A percentile compares a stretch with the other conserved stretches of the same genome.
Evolutionary conservation across 495 filamentous ascomycete genomes (phyloP).

Genomic region (Parachaetomium inaequale): DNA sequence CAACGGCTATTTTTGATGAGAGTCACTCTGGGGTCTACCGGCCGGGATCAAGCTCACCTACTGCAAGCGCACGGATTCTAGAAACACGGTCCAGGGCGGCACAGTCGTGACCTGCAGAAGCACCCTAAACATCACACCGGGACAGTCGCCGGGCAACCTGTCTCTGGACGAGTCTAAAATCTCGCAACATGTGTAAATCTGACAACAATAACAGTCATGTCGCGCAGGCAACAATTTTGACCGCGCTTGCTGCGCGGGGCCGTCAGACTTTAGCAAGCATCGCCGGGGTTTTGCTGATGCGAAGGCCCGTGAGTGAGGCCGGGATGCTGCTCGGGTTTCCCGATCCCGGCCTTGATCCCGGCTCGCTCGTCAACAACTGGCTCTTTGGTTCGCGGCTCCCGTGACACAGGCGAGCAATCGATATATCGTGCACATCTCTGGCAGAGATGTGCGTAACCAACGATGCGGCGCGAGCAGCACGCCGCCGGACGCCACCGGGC

Average conservation of each 20-base stretch:
- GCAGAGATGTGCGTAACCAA: background rate
- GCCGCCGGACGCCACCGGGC: slow-evolving; percentile 1
- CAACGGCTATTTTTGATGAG: slow-evolving; percentile 14
- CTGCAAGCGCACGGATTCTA: slow-evolving; percentile 16
- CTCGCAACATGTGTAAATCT: background rate
- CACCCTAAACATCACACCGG: background rate
- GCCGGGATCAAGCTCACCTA: slow-evolving; percentile 6
- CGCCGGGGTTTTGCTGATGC: slow-evolving; percentile 5
- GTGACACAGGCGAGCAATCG: background rate
- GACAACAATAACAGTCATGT: background rate
- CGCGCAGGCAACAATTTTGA: background rate
- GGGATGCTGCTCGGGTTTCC: background rate
- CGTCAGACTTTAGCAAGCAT: background rate
- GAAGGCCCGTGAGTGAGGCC: background rate
- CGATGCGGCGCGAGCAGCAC: slow-evolving; percentile 3
- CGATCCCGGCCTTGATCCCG: background rate
- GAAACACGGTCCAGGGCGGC: slow-evolving; percentile 4
- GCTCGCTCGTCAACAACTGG: background rate
- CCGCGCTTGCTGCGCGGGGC: background rate
- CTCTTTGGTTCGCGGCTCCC: background rate
- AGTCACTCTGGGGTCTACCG: background rate
- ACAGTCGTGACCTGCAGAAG: background rate
- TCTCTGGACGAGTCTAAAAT: background rate
- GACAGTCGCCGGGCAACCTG: background rate
- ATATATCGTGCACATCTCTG: slow-evolving; percentile 1